Percentiles rank a stretch among this genome's conserved stretches.
These are phyloP conservation scores for Aspergillus sclerotiicarbonarius DNA, from an alignment of 495 filamentous ascomycete genomes.

Conservation along the genomic window DNA sequence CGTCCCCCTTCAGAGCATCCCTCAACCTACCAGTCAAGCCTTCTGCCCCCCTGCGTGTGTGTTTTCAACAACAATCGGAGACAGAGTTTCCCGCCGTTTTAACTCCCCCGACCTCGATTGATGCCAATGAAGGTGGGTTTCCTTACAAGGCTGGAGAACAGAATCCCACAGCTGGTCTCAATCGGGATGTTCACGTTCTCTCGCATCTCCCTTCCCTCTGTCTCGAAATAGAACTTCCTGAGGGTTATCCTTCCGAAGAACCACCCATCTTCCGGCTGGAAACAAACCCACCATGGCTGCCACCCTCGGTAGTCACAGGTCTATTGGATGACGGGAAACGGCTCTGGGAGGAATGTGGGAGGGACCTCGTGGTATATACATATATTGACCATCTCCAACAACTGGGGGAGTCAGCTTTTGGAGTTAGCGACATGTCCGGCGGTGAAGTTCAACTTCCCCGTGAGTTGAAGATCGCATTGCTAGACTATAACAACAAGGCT, in stretches of 20 bases:
- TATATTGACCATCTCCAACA: constrained; percentile 89
- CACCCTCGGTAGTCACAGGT: constrained; percentile 50
- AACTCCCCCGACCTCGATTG: constrained; percentile 48
- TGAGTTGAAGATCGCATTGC: constrained; percentile 66
- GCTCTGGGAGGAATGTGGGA: constrained; percentile 83
- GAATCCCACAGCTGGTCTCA: constrained; percentile 11
- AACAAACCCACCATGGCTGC: constrained; percentile 70
- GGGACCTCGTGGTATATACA: constrained; percentile 71
- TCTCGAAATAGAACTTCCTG: constrained; percentile 67
- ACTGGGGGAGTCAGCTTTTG: constrained; percentile 73
- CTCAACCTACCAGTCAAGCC: constrained; percentile 76
- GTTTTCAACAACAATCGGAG: constrained; percentile 60
- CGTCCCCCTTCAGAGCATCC: constrained; percentile 57
- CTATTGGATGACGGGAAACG: constrained; percentile 58
- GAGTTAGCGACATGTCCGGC: constrained; percentile 54
- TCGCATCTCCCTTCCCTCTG: constrained; percentile 74
- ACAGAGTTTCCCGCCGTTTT: constrained; percentile 31
- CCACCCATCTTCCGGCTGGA: constrained; percentile 67
- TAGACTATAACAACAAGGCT: constrained; percentile 75
- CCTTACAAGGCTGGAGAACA: constrained; percentile 25
- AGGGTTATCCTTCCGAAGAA: constrained; percentile 67
- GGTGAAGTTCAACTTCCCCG: constrained; percentile 39
- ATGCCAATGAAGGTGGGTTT: constrained; percentile 25
- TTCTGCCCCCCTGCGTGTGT: constrained; percentile 61
- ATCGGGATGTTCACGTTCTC: constrained; percentile 59